Conservation (phyloP, 2,329 filamentous ascomycete genomes). For the Rhinocladiella similis region DNA sequence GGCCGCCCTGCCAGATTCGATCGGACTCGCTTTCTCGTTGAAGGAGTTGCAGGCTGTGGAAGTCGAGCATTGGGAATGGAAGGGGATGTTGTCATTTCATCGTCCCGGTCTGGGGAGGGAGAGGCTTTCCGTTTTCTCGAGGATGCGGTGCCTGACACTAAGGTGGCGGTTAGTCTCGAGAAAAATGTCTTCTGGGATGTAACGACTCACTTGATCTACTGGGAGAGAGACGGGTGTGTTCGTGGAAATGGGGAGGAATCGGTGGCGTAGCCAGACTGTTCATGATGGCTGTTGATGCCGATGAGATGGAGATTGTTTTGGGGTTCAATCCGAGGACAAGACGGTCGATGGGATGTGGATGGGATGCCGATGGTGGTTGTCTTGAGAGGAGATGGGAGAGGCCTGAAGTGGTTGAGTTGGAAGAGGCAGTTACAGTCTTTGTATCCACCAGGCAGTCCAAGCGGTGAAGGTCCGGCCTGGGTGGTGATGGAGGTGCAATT, state of each 20-base stretch:
- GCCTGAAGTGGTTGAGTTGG: neutral
- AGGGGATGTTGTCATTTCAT: constrained; percentile 84
- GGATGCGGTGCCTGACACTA: constrained; percentile 38
- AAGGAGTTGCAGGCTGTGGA: constrained; percentile 65
- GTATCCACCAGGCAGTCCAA: constrained; percentile 1
- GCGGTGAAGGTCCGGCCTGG: neutral
- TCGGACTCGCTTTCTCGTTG: constrained; percentile 66
- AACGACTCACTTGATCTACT: constrained; percentile 56
- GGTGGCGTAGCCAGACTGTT: constrained; percentile 61
- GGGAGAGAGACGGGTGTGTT: constrained; percentile 60
- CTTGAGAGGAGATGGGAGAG: neutral
- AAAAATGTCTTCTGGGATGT: neutral
- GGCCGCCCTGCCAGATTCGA: constrained; percentile 70
- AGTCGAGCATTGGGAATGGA: constrained; percentile 75
- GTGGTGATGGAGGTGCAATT: neutral
- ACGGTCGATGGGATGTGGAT: neutral
- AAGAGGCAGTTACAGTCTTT: neutral
- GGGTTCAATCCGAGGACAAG: no score
- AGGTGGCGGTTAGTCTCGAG: constrained; percentile 11
- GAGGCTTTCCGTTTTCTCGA: constrained; percentile 78
- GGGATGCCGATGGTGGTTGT: neutral
- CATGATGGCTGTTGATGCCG: constrained; percentile 48
- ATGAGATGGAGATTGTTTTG: no score
- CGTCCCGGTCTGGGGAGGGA: constrained; percentile 49
- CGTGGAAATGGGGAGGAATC: constrained; percentile 64